Conservation (phyloP, 2,329 filamentous ascomycete genomes). For the Apiospora marii region DNA sequence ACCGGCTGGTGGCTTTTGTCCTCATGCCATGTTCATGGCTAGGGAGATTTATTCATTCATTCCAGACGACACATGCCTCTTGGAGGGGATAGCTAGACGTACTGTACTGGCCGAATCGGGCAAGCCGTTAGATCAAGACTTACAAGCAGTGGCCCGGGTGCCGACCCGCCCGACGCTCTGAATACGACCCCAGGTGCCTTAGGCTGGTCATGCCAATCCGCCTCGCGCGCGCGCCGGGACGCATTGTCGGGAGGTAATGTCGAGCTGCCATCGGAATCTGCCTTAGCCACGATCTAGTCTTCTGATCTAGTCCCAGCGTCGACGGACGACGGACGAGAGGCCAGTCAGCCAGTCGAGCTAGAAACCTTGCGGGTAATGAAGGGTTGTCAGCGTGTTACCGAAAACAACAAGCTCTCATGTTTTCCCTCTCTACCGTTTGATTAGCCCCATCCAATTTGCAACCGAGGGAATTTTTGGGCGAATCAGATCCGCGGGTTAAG, state of each 20-base stretch:
- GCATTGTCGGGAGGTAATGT: constrained; percentile 18
- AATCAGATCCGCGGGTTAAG: background rate
- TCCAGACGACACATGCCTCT: background rate
- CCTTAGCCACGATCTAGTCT: constrained; percentile 3
- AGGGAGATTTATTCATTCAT: background rate
- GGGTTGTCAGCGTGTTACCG: constrained; percentile 13
- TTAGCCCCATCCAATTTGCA: constrained; percentile 11
- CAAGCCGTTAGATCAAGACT: constrained; percentile 3
- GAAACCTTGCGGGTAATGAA: constrained; percentile 7
- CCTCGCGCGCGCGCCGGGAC: constrained; percentile 18
- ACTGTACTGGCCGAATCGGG: background rate
- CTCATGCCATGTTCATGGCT: background rate
- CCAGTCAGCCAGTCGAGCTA: background rate
- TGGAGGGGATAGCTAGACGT: background rate
- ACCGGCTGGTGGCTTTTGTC: background rate
- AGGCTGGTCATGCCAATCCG: background rate
- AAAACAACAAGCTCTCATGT: constrained; percentile 1
- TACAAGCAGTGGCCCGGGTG: background rate
- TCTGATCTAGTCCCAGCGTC: constrained; percentile 1
- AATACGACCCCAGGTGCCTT: background rate
- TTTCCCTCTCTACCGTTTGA: constrained; percentile 12
- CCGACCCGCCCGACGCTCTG: background rate
- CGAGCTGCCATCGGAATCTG: background rate
- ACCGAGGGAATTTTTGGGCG: constrained; percentile 16
- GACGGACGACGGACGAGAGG: background rate